Base-by-base conservation (phyloP, 106 monocot genomes). In the Dendrobium officinale region DNA sequence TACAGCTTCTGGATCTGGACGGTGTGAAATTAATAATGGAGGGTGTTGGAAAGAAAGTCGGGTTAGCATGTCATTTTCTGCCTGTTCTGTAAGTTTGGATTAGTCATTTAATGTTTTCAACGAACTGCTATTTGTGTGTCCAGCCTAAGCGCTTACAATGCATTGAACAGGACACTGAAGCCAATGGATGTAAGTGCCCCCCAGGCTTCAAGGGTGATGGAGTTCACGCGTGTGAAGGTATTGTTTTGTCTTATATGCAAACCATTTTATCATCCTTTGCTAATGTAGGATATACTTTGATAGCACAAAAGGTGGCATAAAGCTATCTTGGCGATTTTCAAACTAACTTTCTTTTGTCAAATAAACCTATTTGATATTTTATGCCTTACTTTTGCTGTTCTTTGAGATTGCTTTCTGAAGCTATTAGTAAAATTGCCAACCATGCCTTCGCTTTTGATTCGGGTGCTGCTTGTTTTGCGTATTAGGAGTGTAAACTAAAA, bases 21-120 rank as follows among this genome's bases (percentile, higher is more conserved):
- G 95, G 48, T 99, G 98, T 85, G 95, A 89, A 77, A 90, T 99
- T 83, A 93, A 95, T 87, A 95, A 99, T 58, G 98, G 98, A 80
- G 98, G 98, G 6, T 99, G 98, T 79, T 99, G 98, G 98, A 92
- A 95, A 44, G 45, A 90, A 67, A 85, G 83, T 72, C 81, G 70
- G 75, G 68, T 93, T 83, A 90, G 89, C 33, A 72, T 48, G 3
- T 91, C 87, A 27, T 85, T 56, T 61, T 91, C 95, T 78, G 98
- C 98, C 37, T 99, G 98, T 75, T 58, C 86, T 11, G 98, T 99
- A 88, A 87, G 92, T 88, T 3, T 37, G 54, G 13, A 19, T 82
- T 72, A 13, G 5, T 40, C 17, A 13, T 72, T 40, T 72, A 40
- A 72, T 29, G 0, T 72, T 66, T 66, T 66, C 22, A 24, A 24